Evolutionary conservation across 352 stramenopile species (phyloP).

Genomic region (Pythium phragmiticola): DNA sequence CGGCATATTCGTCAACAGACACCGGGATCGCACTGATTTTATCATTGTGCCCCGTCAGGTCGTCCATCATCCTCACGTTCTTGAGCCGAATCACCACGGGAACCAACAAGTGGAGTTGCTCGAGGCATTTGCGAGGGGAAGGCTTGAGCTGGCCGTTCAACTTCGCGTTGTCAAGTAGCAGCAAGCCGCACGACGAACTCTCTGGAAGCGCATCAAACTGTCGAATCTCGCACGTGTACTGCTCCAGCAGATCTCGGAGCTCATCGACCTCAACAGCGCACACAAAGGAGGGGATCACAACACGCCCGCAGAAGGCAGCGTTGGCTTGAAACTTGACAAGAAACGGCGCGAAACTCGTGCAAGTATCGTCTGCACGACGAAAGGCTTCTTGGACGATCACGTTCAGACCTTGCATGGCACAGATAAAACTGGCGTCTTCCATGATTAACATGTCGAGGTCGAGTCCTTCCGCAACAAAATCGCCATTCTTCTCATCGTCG

Average conservation of each 20-base stretch:
- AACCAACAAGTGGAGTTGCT: slow-evolving; percentile 53
- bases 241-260: slow-evolving; percentile 56
- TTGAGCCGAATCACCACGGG: slow-evolving; percentile 58
- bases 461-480: slow-evolving; percentile 48
- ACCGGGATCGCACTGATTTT: slow-evolving; percentile 68
- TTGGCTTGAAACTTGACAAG: slow-evolving; percentile 79
- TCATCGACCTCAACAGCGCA: slow-evolving; percentile 46
- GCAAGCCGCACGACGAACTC: slow-evolving; percentile 39
- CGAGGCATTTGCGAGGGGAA: slow-evolving; percentile 60
- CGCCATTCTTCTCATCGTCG: slow-evolving; percentile 29
- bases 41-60: slow-evolving; percentile 59
- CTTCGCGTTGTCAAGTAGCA: slow-evolving; percentile 58
- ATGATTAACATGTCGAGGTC: slow-evolving; percentile 82
- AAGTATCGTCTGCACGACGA: slow-evolving; percentile 49
- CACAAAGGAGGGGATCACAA: slow-evolving; percentile 32
- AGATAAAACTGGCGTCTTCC: slow-evolving; percentile 60
- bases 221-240: slow-evolving; percentile 58
- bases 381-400: slow-evolving; percentile 56
- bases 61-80: slow-evolving; percentile 54
- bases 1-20: slow-evolving; percentile 71
- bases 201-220: slow-evolving; percentile 57
- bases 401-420: slow-evolving; percentile 55
- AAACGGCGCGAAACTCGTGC: slow-evolving; percentile 63
- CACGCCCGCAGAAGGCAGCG: slow-evolving; percentile 42
- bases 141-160: slow-evolving; percentile 66